These are phyloP conservation scores for Scutellaria galericulata DNA, from an alignment of 257 asterid species.

Conservation along the genomic window DNA sequence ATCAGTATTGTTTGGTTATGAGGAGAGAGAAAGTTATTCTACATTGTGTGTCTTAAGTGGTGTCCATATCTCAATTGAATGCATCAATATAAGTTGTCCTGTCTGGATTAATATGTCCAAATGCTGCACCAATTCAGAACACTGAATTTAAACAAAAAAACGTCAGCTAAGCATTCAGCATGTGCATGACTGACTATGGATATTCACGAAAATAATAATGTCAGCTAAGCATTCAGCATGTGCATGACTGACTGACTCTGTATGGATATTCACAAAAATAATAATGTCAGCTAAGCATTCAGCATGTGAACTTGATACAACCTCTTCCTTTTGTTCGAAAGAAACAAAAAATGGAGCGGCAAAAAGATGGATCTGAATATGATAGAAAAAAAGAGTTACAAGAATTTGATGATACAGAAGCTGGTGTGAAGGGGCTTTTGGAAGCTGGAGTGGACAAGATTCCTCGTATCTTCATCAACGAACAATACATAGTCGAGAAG, in stretches of 20 bases:
- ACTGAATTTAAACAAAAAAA: no score
- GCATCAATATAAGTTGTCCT: neutral
- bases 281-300: no score
- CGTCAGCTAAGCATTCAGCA: neutral
- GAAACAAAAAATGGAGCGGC: neutral
- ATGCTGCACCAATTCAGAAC: neutral
- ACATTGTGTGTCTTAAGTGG: no score
- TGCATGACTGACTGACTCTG: no score
- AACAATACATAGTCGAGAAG: neutral
- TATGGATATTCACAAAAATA: no score
- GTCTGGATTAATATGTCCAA: slow-evolving; percentile 5
- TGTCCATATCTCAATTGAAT: neutral
- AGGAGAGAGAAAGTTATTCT: no score
- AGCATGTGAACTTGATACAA: no score
- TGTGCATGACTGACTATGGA: no score
- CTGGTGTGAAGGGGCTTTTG: slow-evolving; percentile 37
- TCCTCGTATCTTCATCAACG: slow-evolving; percentile 36
- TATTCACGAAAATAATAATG: no score
- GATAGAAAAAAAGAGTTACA: slow-evolving; percentile 1
- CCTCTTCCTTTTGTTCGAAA: no score
- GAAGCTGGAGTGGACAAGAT: slow-evolving; percentile 29
- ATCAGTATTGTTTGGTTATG: no score
- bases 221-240: no score
- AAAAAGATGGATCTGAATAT: neutral
- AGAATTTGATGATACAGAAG: slow-evolving; percentile 23